Conservation (phyloP, 768 basidiomycete genomes). For the Clitopilus passeckerianus region DNA sequence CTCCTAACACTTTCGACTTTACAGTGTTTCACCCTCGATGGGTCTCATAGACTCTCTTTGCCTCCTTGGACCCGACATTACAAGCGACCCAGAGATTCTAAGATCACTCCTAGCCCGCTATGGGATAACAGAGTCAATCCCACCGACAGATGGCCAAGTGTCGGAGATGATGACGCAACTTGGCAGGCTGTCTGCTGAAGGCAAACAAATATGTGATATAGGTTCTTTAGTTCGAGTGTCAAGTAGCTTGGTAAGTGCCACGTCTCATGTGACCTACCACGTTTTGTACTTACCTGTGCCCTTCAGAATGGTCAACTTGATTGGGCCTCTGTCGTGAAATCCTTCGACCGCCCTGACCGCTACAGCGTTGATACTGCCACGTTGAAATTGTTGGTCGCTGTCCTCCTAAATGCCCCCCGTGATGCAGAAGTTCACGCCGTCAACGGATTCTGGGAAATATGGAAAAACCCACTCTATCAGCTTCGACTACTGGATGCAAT, state of each 20-base stretch:
- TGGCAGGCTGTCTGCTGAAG: constrained; percentile 68
- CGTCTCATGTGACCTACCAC: constrained; percentile 1
- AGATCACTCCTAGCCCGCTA: constrained; percentile 69
- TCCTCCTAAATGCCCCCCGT: constrained; percentile 78
- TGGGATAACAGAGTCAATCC: constrained; percentile 65
- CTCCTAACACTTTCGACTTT: neutral
- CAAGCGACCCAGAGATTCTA: constrained; percentile 66
- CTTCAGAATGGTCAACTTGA: constrained; percentile 59
- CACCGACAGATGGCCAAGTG: constrained; percentile 67
- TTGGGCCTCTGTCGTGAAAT: constrained; percentile 79
- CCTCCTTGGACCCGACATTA: constrained; percentile 77
- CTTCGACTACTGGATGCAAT: constrained; percentile 85
- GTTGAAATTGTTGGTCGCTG: constrained; percentile 82
- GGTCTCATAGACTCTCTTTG: constrained; percentile 72
- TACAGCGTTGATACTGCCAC: constrained; percentile 87
- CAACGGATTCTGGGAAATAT: constrained; percentile 78
- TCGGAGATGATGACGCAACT: constrained; percentile 68
- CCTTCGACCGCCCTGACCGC: constrained; percentile 83
- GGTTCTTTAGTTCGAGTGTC: constrained; percentile 69
- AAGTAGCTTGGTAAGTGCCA: constrained; percentile 61
- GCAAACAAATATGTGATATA: constrained; percentile 68
- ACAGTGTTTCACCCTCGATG: constrained; percentile 61
- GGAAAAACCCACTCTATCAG: constrained; percentile 84
- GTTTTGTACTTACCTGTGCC: neutral
- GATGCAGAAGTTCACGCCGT: constrained; percentile 76